phyloP scores from a whole-genome alignment of 1,284 basidiomycete genomes.

The Boletellus deceptivus region DNA sequence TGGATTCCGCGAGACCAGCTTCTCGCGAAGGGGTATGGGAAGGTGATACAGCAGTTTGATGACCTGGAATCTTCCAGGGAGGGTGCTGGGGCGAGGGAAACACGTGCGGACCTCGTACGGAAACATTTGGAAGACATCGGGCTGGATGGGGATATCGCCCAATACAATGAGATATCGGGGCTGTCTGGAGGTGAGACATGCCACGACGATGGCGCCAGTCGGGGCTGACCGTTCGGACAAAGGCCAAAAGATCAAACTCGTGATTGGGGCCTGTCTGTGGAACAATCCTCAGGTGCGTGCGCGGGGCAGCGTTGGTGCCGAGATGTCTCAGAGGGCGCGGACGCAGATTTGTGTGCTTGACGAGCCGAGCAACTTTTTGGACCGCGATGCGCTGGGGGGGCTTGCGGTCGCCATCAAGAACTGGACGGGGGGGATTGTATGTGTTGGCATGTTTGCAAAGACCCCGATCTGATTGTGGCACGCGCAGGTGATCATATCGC shows the following conservation, averaged over 20 bases:
- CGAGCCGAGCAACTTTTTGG: conserved; percentile 98
- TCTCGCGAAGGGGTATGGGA: conserved; percentile 83
- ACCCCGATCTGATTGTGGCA: conserved; percentile 19
- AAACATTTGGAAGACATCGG: conserved; percentile 94
- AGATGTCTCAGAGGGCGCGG: conserved; percentile 4
- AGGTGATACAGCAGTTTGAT: conserved; percentile 93
- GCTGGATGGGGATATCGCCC: conserved; percentile 94
- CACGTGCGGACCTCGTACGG: conserved; percentile 74
- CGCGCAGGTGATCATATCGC: conserved; percentile 91
- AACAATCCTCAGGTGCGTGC: conserved; percentile 81
- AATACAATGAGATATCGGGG: conserved; percentile 94
- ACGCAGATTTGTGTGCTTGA: conserved; percentile 74
- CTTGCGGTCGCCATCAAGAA: conserved; percentile 95
- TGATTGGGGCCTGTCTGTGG: conserved; percentile 93
- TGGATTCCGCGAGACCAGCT: conserved; percentile 94
- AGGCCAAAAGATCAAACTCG: conserved; percentile 97
- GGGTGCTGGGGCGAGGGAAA: conserved; percentile 87
- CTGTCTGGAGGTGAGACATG: conserved; percentile 69
- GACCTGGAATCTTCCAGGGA: conserved; percentile 95
- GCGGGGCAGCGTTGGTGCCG: neutral
- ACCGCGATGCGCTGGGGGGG: conserved; percentile 86
- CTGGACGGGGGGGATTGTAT: conserved; percentile 92
- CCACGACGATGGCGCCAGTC: conserved; percentile 5
- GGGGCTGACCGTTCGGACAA: conserved; percentile 31
- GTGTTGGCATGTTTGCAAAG: conserved; percentile 21